Evolutionary conservation across 2,329 filamentous ascomycete genomes (phyloP).

Genomic region (Colletotrichum spinosum): DNA sequence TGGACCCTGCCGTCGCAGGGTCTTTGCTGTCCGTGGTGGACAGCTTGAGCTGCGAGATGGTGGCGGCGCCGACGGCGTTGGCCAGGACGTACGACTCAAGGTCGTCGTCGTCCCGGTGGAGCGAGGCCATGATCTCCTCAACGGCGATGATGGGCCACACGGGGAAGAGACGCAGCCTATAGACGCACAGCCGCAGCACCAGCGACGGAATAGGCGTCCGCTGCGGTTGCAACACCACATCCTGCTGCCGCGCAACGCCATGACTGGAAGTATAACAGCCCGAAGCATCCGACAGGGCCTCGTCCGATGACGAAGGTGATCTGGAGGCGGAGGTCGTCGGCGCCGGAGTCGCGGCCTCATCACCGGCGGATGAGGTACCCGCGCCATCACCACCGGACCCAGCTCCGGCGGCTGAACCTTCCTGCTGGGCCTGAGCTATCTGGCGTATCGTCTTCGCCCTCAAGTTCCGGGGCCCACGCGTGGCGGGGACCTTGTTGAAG

Average conservation of each 20-base stretch:
- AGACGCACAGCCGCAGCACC: constrained; percentile 52
- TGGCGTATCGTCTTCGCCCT: constrained; percentile 57
- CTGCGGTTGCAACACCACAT: constrained; percentile 13
- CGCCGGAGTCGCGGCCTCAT: constrained; percentile 5
- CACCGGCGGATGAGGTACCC: constrained; percentile 6
- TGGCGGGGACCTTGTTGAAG: constrained; percentile 58
- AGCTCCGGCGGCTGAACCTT: constrained; percentile 9
- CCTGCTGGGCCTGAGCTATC: constrained; percentile 49
- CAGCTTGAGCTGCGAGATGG: constrained; percentile 61
- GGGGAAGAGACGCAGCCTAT: constrained; percentile 62
- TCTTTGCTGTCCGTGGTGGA: constrained; percentile 47
- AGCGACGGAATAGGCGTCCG: constrained; percentile 37
- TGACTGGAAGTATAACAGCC: constrained; percentile 8
- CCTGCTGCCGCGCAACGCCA: constrained; percentile 12
- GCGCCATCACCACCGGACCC: neutral
- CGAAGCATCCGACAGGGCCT: constrained; percentile 16
- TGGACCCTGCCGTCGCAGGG: constrained; percentile 45
- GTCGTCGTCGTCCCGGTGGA: constrained; percentile 49
- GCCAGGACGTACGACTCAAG: constrained; percentile 54
- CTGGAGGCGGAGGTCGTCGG: constrained; percentile 19
- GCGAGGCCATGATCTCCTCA: constrained; percentile 51
- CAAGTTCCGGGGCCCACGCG: constrained; percentile 58
- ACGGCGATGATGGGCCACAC: constrained; percentile 64
- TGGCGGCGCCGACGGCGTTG: constrained; percentile 59
- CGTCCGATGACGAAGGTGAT: constrained; percentile 28